Evolutionary conservation across 306 rosid species (phyloP).

Genomic region (Trichosanthes truncata): DNA sequence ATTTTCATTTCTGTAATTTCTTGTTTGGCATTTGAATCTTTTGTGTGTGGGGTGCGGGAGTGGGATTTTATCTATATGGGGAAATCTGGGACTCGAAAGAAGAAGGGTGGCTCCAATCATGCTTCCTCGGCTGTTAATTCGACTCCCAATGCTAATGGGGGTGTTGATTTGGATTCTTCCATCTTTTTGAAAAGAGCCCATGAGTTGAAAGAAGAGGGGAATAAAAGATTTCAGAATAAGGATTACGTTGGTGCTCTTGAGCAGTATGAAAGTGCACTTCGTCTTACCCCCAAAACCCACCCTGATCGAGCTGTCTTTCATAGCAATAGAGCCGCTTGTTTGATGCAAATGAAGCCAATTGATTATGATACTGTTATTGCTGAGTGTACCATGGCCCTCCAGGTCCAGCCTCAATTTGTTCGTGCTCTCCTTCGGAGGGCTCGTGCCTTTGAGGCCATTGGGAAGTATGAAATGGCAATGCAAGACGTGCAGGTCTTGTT

Average conservation of each 20-base stretch:
- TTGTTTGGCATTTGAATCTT: not conserved
- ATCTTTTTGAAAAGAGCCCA: constrained; percentile 81
- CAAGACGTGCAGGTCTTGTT: constrained; percentile 74
- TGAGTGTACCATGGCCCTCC: constrained; percentile 90
- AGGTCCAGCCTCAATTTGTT: constrained; percentile 72
- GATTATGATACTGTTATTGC: constrained; percentile 80
- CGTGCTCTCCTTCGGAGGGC: constrained; percentile 87
- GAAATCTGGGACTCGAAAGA: constrained; percentile 83
- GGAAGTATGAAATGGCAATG: constrained; percentile 76
- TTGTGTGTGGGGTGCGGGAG: not conserved
- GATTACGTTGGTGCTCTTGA: constrained; percentile 82
- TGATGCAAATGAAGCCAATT: constrained; percentile 94
- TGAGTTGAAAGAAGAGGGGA: constrained; percentile 92
- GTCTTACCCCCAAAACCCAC: constrained; percentile 70
- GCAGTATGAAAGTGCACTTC: constrained; percentile 78
- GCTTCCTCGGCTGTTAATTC: constrained; percentile 32
- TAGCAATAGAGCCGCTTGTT: constrained; percentile 86
- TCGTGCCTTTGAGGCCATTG: constrained; percentile 66
- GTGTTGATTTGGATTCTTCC: constrained; percentile 63
- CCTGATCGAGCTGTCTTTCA: constrained; percentile 79
- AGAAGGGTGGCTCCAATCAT: constrained; percentile 67
- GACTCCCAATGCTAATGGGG: constrained; percentile 44
- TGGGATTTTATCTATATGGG: constrained; percentile 41
- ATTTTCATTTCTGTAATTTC: not conserved
- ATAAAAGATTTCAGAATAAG: constrained; percentile 69